These are phyloP conservation scores for Hypoxylon sp. DNA, from an alignment of 2,329 filamentous ascomycete genomes.

Conservation along the genomic window DNA sequence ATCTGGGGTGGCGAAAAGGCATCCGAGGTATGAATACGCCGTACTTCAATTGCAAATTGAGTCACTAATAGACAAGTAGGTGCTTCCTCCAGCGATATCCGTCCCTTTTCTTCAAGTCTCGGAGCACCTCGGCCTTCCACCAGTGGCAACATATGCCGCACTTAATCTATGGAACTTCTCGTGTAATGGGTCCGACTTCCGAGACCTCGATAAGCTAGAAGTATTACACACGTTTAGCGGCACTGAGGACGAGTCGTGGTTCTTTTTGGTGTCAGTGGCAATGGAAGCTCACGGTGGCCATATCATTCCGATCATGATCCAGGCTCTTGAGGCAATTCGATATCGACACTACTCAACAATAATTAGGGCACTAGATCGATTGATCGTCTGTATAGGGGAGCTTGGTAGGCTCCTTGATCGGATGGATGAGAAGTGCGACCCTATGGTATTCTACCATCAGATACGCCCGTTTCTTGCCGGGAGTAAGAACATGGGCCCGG, in stretches of 20 bases:
- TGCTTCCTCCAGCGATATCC: slow-evolving; percentile 81
- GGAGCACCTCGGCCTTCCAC: slow-evolving; percentile 81
- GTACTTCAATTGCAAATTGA: background rate
- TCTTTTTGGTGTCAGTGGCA: slow-evolving; percentile 89
- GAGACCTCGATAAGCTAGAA: slow-evolving; percentile 77
- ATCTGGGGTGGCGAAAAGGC: slow-evolving; percentile 88
- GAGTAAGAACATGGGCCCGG: slow-evolving; percentile 90
- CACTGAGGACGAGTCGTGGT: slow-evolving; percentile 93
- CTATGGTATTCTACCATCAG: slow-evolving; percentile 88
- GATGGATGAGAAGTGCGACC: slow-evolving; percentile 93
- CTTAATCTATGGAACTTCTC: slow-evolving; percentile 93
- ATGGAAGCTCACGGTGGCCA: slow-evolving; percentile 86
- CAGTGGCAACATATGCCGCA: slow-evolving; percentile 91
- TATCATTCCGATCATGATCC: slow-evolving; percentile 82
- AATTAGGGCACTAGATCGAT: slow-evolving; percentile 72
- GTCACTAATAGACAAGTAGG: slow-evolving; percentile 56
- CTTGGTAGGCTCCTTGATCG: slow-evolving; percentile 78
- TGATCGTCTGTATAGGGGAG: slow-evolving; percentile 77
- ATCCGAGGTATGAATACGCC: slow-evolving; percentile 70
- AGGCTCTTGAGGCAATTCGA: slow-evolving; percentile 79
- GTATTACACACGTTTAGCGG: slow-evolving; percentile 89
- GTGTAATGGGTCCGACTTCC: slow-evolving; percentile 68
- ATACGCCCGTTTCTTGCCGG: slow-evolving; percentile 92
- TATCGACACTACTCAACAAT: slow-evolving; percentile 73
- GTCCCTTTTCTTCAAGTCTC: slow-evolving; percentile 82